Conservation (phyloP, 2,329 filamentous ascomycete species). For the Pseudogymnoascus sp. region DNA sequence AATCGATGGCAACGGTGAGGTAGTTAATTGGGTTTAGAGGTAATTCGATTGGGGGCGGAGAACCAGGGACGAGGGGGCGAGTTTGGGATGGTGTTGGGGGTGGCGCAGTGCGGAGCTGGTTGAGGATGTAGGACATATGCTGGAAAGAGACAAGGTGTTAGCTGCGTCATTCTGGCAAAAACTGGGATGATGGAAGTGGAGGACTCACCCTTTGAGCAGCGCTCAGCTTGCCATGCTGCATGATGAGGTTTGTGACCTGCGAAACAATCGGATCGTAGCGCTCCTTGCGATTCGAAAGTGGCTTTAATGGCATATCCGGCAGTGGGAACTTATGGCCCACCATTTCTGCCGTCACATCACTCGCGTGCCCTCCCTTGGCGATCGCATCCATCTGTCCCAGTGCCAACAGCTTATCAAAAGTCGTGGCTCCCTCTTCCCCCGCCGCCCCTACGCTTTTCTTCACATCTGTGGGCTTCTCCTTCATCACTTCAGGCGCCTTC, state of each 20-base stretch:
- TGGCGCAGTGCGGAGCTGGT: slow-evolving; percentile 72
- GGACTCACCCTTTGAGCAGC: slow-evolving; percentile 70
- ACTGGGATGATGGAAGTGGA: not conserved
- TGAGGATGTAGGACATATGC: slow-evolving; percentile 80
- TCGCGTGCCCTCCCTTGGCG: slow-evolving; percentile 17
- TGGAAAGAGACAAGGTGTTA: slow-evolving; percentile 29
- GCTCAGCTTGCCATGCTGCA: slow-evolving; percentile 84
- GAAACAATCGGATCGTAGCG: slow-evolving; percentile 79
- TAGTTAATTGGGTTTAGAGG: slow-evolving; percentile 86
- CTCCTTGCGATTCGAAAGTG: slow-evolving; percentile 57
- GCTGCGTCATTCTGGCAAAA: slow-evolving; percentile 2
- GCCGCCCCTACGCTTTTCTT: slow-evolving; percentile 9
- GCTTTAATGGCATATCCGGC: slow-evolving; percentile 57
- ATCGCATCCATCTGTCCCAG: slow-evolving; percentile 24
- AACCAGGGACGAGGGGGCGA: slow-evolving; percentile 64
- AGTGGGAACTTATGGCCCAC: slow-evolving; percentile 57
- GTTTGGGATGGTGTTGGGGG: slow-evolving; percentile 66
- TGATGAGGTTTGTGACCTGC: slow-evolving; percentile 84
- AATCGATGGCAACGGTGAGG: slow-evolving; percentile 84
- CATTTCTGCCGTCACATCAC: slow-evolving; percentile 13
- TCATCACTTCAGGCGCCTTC: slow-evolving; percentile 58
- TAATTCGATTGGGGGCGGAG: slow-evolving; percentile 68
- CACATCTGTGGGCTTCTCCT: slow-evolving; percentile 42
- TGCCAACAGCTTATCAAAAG: slow-evolving; percentile 24
- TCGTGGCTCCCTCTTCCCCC: slow-evolving; percentile 25